phyloP scores from a whole-genome alignment of 768 basidiomycete species.

The Asterophora parasitica region DNA sequence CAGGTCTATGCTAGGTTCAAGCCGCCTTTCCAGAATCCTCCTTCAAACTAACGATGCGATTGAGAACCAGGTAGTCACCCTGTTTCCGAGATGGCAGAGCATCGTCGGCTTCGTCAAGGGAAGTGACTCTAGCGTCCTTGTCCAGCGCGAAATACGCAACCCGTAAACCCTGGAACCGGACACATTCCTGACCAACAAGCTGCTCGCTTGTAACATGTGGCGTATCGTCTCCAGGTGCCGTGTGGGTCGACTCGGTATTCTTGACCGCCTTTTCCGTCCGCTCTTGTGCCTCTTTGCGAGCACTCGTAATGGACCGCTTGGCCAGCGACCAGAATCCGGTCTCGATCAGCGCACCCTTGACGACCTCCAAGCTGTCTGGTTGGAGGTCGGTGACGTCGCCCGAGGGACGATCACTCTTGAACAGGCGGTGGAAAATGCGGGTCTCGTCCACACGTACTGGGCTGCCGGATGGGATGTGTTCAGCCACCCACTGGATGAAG shows the following conservation, averaged over 20 bases:
- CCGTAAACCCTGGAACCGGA: constrained; percentile 94
- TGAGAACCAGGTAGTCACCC: constrained; percentile 81
- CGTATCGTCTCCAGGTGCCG: constrained; percentile 41
- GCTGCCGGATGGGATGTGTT: constrained; percentile 70
- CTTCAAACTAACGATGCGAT: constrained; percentile 91
- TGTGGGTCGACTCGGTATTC: constrained; percentile 32
- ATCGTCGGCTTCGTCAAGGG: constrained; percentile 51
- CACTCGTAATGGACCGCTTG: constrained; percentile 58
- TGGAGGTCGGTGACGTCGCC: constrained; percentile 86
- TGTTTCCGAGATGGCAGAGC: constrained; percentile 41
- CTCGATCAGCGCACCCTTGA: constrained; percentile 81
- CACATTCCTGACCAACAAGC: constrained; percentile 84
- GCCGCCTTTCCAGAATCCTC: constrained; percentile 81
- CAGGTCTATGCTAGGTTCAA: constrained; percentile 12
- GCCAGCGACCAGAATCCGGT: constrained; percentile 85
- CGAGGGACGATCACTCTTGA: constrained; percentile 89
- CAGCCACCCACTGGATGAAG: constrained; percentile 96
- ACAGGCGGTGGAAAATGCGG: constrained; percentile 87
- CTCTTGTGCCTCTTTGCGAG: constrained; percentile 56
- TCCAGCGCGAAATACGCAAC: constrained; percentile 95
- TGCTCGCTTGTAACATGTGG: constrained; percentile 75
- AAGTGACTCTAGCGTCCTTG: constrained; percentile 70
- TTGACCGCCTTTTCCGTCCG: constrained; percentile 59
- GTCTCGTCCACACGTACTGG: constrained; percentile 87
- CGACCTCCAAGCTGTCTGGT: constrained; percentile 73